Conservation (phyloP, 106 monocot genomes). For the Allium sativum region DNA sequence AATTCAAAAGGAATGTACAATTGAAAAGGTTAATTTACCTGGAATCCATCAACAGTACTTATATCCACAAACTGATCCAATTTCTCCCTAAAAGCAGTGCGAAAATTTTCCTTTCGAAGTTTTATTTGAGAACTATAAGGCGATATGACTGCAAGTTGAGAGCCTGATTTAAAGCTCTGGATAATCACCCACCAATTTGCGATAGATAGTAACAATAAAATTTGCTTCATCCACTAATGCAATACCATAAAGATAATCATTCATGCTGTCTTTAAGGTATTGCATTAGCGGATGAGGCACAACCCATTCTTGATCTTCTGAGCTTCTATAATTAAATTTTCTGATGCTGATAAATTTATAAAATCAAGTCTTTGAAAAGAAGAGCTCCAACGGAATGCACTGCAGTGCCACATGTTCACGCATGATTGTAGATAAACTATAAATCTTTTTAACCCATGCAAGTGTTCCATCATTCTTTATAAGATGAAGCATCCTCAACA, state of each 20-base stretch:
- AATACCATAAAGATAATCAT: constrained; percentile 82
- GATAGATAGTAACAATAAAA: constrained; percentile 62
- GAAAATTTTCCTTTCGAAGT: constrained; percentile 50
- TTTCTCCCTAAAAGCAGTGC: constrained; percentile 54
- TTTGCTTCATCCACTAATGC: constrained; percentile 75
- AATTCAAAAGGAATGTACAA: background rate
- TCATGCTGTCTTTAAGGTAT: constrained; percentile 56
- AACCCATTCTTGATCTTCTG: constrained; percentile 57
- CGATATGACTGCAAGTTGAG: constrained; percentile 72
- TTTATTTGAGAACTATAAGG: constrained; percentile 86
- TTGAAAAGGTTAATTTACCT: constrained; percentile 34
- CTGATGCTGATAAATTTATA: constrained; percentile 61
- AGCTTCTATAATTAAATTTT: constrained; percentile 21
- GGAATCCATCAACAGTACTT: constrained; percentile 98
- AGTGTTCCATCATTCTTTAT: constrained; percentile 27
- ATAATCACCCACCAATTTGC: constrained; percentile 42
- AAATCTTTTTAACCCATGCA: constrained; percentile 73
- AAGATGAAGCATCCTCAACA: constrained; percentile 37
- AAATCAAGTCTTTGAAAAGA: constrained; percentile 91
- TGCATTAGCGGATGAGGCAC: constrained; percentile 83
- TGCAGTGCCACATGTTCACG: constrained; percentile 75
- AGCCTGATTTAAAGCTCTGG: constrained; percentile 60
- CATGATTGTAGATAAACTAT: constrained; percentile 93
- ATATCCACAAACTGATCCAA: constrained; percentile 65
- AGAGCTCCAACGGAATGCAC: constrained; percentile 71